phyloP scores from a whole-genome alignment of 768 basidiomycete genomes.

The Amanita pallidorosea region DNA sequence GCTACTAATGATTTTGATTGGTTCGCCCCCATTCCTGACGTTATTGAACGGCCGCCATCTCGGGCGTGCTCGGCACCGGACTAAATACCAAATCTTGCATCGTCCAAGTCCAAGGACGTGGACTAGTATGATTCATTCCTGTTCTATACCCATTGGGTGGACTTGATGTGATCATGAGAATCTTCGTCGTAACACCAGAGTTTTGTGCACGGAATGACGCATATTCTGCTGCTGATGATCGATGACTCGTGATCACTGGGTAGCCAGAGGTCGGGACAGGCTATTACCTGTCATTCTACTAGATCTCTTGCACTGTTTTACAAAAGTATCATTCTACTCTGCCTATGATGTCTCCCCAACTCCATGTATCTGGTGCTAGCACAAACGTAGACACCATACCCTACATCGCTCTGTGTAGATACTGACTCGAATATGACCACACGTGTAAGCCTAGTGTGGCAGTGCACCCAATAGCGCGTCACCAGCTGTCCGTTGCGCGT shows the following conservation, averaged over 20 bases:
- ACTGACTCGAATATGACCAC: not conserved
- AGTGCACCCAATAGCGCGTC: conserved; percentile 1
- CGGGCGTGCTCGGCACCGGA: conserved; percentile 4
- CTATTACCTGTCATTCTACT: not conserved
- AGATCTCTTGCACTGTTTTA: not conserved
- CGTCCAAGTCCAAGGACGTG: not conserved
- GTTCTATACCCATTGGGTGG: not conserved
- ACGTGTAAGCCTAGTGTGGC: conserved; percentile 7
- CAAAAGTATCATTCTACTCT: not conserved
- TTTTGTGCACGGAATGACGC: not conserved
- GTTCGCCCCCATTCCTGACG: conserved; percentile 4
- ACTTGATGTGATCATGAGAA: not conserved
- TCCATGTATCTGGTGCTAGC: not conserved
- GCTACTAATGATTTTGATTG: conserved; percentile 5
- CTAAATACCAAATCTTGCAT: not conserved
- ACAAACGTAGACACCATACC: conserved; percentile 1
- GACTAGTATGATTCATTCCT: not conserved
- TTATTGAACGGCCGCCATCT: conserved; percentile 2
- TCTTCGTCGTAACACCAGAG: not conserved
- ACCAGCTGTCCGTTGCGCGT: not conserved
- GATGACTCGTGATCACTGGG: not conserved
- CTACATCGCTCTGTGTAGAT: not conserved
- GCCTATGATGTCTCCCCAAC: not conserved
- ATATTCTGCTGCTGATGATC: not conserved
- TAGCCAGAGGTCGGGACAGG: not conserved